Evolutionary conservation across 441 rosid genomes (phyloP).

Genomic region (Macaranga tanarius): DNA sequence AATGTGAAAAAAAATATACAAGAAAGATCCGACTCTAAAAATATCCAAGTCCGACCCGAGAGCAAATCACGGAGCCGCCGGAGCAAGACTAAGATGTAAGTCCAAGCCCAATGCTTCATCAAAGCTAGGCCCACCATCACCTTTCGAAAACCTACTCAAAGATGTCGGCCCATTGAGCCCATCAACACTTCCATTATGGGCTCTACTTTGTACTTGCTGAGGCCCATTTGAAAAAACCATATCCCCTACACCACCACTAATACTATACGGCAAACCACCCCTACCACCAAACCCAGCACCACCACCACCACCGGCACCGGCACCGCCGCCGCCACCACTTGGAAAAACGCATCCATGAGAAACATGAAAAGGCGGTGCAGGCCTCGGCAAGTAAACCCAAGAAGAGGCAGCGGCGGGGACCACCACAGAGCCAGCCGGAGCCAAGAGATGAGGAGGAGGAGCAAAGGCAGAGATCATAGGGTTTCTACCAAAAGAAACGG

Average conservation of each 20-base stretch:
- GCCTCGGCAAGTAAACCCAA: conserved; percentile 80
- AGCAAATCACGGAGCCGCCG: conserved; percentile 57
- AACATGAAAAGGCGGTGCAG: conserved; percentile 61
- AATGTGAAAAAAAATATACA: conserved; percentile 44
- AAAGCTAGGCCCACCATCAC: conserved; percentile 58
- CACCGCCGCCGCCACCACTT: conserved; percentile 18
- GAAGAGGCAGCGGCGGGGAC: conserved; percentile 47
- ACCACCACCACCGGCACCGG: conserved; percentile 21
- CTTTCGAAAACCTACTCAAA: conserved; percentile 57
- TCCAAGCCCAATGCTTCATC: conserved; percentile 76
- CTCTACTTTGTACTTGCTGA: conserved; percentile 29
- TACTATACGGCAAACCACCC: conserved; percentile 42
- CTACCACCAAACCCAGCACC: conserved; percentile 21
- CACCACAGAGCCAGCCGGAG: conserved; percentile 43
- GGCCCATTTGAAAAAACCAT: conserved; percentile 29
- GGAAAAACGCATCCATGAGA: conserved; percentile 76
- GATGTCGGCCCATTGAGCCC: conserved; percentile 41
- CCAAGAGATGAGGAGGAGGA: conserved; percentile 76
- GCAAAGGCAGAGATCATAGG: conserved; percentile 88
- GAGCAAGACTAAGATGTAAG: conserved; percentile 90
- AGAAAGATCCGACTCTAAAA: conserved; percentile 31
- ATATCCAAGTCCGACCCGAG: conserved; percentile 4
- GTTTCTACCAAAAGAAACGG: conserved; percentile 64
- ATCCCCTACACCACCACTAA: conserved; percentile 38
- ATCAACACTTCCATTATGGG: conserved; percentile 35